A percentile compares a stretch with the other conserved stretches of the same genome.
phyloP scores from a whole-genome alignment of 345 rosid species.

The Acer campestre region DNA sequence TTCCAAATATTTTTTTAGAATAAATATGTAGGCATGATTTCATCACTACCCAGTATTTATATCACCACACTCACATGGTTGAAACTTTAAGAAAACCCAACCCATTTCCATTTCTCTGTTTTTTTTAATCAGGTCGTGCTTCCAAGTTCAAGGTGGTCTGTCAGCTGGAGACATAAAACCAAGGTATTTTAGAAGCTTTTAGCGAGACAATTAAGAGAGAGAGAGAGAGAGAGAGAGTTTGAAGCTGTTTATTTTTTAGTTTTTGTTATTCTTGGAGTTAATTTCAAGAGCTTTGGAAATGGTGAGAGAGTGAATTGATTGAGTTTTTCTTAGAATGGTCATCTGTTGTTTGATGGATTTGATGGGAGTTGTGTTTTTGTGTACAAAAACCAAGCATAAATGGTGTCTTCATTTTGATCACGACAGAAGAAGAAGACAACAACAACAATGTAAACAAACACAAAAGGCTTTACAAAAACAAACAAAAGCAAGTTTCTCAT shows the following conservation, averaged over 20 bases:
- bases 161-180: slow-evolving; percentile 36
- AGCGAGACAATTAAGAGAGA: slow-evolving; percentile 15
- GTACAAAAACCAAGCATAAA: slow-evolving; percentile 51
- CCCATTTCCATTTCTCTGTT: slow-evolving; percentile 25
- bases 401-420: slow-evolving; percentile 47
- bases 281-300: slow-evolving; percentile 39
- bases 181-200: slow-evolving; percentile 33
- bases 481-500: slow-evolving; percentile 34
- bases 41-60: slow-evolving; percentile 68
- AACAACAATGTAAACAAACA: slow-evolving; percentile 38
- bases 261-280: slow-evolving; percentile 21
- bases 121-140: slow-evolving; percentile 26
- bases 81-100: slow-evolving; percentile 56
- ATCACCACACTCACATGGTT: slow-evolving; percentile 66
- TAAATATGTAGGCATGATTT: slow-evolving; percentile 46
- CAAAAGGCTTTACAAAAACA: slow-evolving; percentile 18
- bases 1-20: not conserved
- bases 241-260: not conserved
- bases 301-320: slow-evolving; percentile 35
- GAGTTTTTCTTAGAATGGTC: slow-evolving; percentile 38
- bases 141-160: slow-evolving; percentile 30
- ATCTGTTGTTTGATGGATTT: slow-evolving; percentile 39
- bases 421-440: slow-evolving; percentile 42
- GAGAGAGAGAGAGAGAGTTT: slow-evolving; percentile 25
- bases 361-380: slow-evolving; percentile 42